Evolutionary conservation across 2,329 filamentous ascomycete genomes (phyloP).

Genomic region (Chaetomium globosum): DNA sequence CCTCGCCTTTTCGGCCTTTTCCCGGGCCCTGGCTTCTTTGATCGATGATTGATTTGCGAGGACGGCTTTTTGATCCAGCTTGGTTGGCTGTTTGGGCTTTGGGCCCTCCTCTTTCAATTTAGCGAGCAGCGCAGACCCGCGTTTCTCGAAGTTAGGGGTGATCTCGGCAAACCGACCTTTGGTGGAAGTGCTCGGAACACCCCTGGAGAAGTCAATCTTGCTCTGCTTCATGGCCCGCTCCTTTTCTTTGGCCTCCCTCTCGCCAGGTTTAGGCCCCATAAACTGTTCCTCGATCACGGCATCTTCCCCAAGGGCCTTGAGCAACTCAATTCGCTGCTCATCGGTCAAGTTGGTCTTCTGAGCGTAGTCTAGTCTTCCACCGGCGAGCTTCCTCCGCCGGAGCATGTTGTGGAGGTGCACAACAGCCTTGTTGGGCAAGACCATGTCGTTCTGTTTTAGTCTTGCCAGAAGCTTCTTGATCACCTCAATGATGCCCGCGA

Average conservation of each 20-base stretch:
- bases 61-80: constrained; percentile 45
- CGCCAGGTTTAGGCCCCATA: constrained; percentile 46
- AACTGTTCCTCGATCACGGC: constrained; percentile 55
- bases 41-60: constrained; percentile 57
- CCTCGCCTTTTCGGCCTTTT: constrained; percentile 73
- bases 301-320: constrained; percentile 63
- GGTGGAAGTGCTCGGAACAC: constrained; percentile 47
- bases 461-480: constrained; percentile 82
- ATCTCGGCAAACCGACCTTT: constrained; percentile 54
- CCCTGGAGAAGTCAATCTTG: constrained; percentile 65
- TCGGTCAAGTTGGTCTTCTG: constrained; percentile 78
- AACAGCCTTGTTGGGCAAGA: constrained; percentile 63
- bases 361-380: constrained; percentile 52
- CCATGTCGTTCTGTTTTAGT: constrained; percentile 75
- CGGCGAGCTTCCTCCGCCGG: constrained; percentile 58
- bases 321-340: constrained; percentile 82
- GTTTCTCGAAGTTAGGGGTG: constrained; percentile 50
- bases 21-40: constrained; percentile 72
- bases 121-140: constrained; percentile 44
- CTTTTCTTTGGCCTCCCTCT: constrained; percentile 40
- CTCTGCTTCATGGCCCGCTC: constrained; percentile 58
- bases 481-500: constrained; percentile 77
- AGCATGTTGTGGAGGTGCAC: constrained; percentile 68
- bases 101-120: constrained; percentile 52
- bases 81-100: constrained; percentile 46